phyloP scores from a whole-genome alignment of 2,329 filamentous ascomycete genomes.

The Rhynchosporium agropyri region DNA sequence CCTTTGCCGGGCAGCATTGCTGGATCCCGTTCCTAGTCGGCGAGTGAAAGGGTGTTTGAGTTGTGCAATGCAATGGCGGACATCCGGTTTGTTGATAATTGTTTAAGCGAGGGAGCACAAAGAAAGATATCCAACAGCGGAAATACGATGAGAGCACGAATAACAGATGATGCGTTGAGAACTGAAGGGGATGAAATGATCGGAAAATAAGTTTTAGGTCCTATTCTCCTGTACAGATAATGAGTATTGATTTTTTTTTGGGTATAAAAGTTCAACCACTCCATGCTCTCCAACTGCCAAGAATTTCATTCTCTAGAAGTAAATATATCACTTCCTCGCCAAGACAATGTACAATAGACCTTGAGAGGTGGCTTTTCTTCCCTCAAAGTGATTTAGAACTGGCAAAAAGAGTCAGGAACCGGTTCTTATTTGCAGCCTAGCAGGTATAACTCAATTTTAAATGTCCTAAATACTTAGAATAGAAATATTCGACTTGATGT shows the following conservation, averaged over 20 bases:
- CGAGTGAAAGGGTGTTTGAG: slow-evolving; percentile 1
- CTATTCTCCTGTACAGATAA: slow-evolving; percentile 13
- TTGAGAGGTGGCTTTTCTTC: too few species aligned
- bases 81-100: background rate
- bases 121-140: background rate
- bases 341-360: too few species aligned
- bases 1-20: slow-evolving; percentile 13
- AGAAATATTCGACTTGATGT: too few species aligned
- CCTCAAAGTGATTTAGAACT: too few species aligned
- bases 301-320: too few species aligned
- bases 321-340: too few species aligned
- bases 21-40: background rate
- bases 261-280: too few species aligned
- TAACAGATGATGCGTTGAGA: background rate
- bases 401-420: too few species aligned
- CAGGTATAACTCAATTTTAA: too few species aligned
- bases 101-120: background rate
- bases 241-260: background rate
- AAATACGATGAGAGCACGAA: background rate
- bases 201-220: slow-evolving; percentile 2
- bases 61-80: background rate
- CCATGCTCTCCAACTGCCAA: too few species aligned
- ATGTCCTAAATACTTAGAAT: too few species aligned
- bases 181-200: background rate
- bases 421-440: too few species aligned